phyloP scores from a whole-genome alignment of 352 stramenopile genomes.

The Globisporangium mamillatum region DNA sequence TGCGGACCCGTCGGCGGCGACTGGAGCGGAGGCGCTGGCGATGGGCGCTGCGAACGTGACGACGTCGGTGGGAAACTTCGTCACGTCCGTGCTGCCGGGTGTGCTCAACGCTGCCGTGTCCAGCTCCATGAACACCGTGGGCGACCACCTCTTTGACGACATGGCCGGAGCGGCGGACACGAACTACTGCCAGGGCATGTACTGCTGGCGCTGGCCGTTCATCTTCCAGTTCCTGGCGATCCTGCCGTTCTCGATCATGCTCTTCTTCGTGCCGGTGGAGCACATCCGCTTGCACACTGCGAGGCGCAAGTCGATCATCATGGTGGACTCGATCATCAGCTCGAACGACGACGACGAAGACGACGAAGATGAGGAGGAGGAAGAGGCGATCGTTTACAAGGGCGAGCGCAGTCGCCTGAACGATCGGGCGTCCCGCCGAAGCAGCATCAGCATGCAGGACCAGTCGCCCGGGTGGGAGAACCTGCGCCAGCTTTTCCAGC shows the following conservation, averaged over 20 bases:
- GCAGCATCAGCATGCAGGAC: slow-evolving; percentile 23
- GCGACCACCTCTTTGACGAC: slow-evolving; percentile 34
- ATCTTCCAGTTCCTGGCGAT: slow-evolving; percentile 73
- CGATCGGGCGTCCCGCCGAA: slow-evolving; percentile 2
- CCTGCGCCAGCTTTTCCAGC: slow-evolving; percentile 46
- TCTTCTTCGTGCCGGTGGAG: slow-evolving; percentile 76
- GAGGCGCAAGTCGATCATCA: slow-evolving; percentile 62
- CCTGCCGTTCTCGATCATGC: slow-evolving; percentile 63
- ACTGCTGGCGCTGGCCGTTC: slow-evolving; percentile 88
- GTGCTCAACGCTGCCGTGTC: slow-evolving; percentile 25
- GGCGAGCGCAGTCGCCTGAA: slow-evolving; percentile 31
- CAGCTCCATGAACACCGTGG: slow-evolving; percentile 21
- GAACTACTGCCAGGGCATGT: slow-evolving; percentile 66
- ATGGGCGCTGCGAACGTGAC: slow-evolving; percentile 16
- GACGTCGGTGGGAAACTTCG: slow-evolving; percentile 8
- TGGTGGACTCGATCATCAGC: slow-evolving; percentile 49
- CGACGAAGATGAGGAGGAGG: slow-evolving; percentile 23
- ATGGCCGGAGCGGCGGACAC: slow-evolving; percentile 28
- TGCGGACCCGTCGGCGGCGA: slow-evolving; percentile 19
- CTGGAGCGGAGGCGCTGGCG: slow-evolving; percentile 9
- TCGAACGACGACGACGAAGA: slow-evolving; percentile 39
- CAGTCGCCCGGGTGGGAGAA: slow-evolving; percentile 44
- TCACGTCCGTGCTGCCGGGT: slow-evolving; percentile 10
- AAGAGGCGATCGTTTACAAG: slow-evolving; percentile 23
- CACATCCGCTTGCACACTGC: slow-evolving; percentile 62